These are phyloP conservation scores for Corymbia maculata DNA, from an alignment of 345 rosid genomes.

Conservation along the genomic window DNA sequence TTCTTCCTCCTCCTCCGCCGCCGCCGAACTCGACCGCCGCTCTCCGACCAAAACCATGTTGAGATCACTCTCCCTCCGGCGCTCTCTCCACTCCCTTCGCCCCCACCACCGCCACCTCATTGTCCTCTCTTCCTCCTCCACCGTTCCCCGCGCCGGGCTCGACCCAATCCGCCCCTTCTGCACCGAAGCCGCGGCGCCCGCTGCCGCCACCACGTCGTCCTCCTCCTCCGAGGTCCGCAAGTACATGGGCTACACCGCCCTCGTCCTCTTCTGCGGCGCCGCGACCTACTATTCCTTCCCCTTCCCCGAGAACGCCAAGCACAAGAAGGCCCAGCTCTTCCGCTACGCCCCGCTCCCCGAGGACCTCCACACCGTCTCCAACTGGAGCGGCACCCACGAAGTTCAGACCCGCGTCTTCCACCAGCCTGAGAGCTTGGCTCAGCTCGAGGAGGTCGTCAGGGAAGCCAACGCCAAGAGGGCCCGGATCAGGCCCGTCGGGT, in stretches of 20 bases:
- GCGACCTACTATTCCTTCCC: constrained; percentile 94
- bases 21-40: not conserved
- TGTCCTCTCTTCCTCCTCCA: constrained; percentile 4
- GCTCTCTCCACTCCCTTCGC: constrained; percentile 10
- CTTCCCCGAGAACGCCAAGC: constrained; percentile 62
- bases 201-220: constrained; percentile 26
- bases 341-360: constrained; percentile 90
- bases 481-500: constrained; percentile 86
- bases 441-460: constrained; percentile 60
- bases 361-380: constrained; percentile 89
- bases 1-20: not conserved
- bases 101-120: constrained; percentile 5
- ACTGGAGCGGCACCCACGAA: constrained; percentile 99
- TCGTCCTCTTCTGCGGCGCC: constrained; percentile 59
- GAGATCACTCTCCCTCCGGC: constrained; percentile 37
- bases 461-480: constrained; percentile 42
- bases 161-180: constrained; percentile 19
- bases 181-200: constrained; percentile 23
- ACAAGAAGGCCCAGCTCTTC: constrained; percentile 87
- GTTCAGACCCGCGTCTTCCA: constrained; percentile 80
- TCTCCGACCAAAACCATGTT: constrained; percentile 26
- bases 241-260: constrained; percentile 83
- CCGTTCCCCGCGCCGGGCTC: constrained; percentile 3
- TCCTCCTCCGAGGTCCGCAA: constrained; percentile 66
- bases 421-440: constrained; percentile 68